Evolutionary conservation across 768 basidiomycete genomes (phyloP), one percentile per base, ranked within the genome.

Genomic region (Clitopilus hobsonii): DNA sequence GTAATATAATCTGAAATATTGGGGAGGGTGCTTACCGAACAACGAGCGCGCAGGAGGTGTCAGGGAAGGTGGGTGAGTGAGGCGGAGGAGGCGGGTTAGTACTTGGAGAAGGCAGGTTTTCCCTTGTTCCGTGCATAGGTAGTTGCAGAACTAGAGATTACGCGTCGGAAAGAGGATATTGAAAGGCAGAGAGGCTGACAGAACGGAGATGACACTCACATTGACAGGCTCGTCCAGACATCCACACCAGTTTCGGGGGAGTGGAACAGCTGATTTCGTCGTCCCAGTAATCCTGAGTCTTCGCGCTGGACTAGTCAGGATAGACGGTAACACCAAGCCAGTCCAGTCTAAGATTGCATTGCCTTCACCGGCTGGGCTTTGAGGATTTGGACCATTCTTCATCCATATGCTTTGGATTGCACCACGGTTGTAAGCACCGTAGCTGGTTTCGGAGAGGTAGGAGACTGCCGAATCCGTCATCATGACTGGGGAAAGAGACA

Each of bases 391-490:
- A 16, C 41, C 41, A 29, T 81, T 73, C 65, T 87, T 88, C 51
- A 88, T 68, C 76, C 78, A 88, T 10, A 88, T 67, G 54, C 83
- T 84, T 3, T 69, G 62, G 6, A 65, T 66, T 1, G 76, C 71
- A 3, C 87, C 88, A 24, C 78, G 75, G 52, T 83, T 72, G 58
- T 76, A 88, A 0, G 86, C 65, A 0, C 66, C 75, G 56, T 87
- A 86, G 32, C 65, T 72, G 38, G 74, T 58, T 18, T 69, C 71
- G 0, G 82, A 78, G 3, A 77, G 59, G 54, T 76, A 81, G 0
- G 76, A 83, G 0, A 89, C 75, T 7, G 87, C 88, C 14, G 87
- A 86, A 64, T 89, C 87, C 1, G 84, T 87, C 88, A 88, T 88
- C 32, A 87, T 61, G 25, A 87, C 85, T 88, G 56, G 23, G 16